These are phyloP conservation scores for Pseudogymnoascus sp. DNA, from an alignment of 2,329 filamentous ascomycete species.

Conservation along the genomic window DNA sequence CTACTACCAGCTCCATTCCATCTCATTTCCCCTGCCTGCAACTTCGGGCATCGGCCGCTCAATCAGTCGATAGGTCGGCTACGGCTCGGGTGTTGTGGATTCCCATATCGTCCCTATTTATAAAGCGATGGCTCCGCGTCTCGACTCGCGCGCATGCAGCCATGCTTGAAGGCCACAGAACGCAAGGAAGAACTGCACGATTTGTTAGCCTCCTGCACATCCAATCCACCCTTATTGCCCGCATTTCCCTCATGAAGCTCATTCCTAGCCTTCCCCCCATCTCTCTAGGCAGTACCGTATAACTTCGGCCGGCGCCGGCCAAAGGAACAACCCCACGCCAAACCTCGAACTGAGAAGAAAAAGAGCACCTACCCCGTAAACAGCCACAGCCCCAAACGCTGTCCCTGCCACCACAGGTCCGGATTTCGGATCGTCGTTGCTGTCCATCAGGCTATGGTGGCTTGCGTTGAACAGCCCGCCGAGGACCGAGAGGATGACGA, in stretches of 20 bases:
- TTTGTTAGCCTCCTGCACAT: background rate
- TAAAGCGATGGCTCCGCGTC: constrained; percentile 76
- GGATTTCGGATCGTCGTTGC: constrained; percentile 62
- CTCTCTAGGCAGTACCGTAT: background rate
- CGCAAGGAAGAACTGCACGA: constrained; percentile 68
- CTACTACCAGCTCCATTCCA: background rate
- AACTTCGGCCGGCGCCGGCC: background rate
- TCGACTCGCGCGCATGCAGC: constrained; percentile 74
- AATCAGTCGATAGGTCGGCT: background rate
- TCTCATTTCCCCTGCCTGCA: background rate
- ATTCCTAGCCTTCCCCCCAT: background rate
- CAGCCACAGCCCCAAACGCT: constrained; percentile 78
- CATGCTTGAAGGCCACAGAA: constrained; percentile 88
- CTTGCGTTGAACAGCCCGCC: constrained; percentile 68
- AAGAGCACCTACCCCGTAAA: constrained; percentile 68
- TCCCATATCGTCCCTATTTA: constrained; percentile 26
- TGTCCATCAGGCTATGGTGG: constrained; percentile 79
- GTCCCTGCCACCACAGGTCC: constrained; percentile 73
- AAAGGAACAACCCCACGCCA: background rate
- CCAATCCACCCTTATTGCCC: background rate
- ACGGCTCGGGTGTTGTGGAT: background rate
- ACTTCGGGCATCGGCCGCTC: background rate
- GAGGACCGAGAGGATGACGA: constrained; percentile 57
- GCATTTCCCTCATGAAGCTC: background rate
- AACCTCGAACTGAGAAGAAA: background rate